Percentiles rank a stretch among this genome's conserved stretches.
Conservation (phyloP, 1,284 basidiomycete species). For the Irpex sp. region DNA sequence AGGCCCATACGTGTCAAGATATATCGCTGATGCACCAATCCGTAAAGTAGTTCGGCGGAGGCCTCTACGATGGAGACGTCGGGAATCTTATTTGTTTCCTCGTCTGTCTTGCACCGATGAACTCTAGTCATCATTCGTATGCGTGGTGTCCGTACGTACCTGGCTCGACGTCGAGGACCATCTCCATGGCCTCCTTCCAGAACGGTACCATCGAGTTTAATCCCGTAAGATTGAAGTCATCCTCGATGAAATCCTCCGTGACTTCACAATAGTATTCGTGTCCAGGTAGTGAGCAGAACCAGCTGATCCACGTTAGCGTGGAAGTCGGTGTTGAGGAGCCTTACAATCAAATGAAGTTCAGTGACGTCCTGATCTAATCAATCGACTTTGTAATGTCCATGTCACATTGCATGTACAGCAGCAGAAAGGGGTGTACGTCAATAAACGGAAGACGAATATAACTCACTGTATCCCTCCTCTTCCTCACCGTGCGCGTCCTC, state of each 20-base stretch:
- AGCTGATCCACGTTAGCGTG: slow-evolving; percentile 93
- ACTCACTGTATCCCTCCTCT: slow-evolving; percentile 32
- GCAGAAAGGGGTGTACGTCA: not conserved
- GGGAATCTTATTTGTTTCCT: slow-evolving; percentile 89
- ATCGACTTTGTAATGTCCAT: not conserved
- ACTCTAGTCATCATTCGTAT: not conserved
- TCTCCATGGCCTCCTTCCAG: slow-evolving; percentile 99
- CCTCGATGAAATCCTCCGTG: slow-evolving; percentile 98
- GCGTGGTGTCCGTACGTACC: slow-evolving; percentile 48
- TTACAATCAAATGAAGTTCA: slow-evolving; percentile 26
- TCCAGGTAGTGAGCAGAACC: slow-evolving; percentile 98
- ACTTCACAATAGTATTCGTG: slow-evolving; percentile 99
- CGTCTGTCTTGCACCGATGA: slow-evolving; percentile 47
- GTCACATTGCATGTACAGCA: not conserved
- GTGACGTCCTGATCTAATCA: not conserved
- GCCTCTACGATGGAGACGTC: slow-evolving; percentile 98
- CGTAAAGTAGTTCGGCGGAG: slow-evolving; percentile 96
- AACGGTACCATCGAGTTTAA: slow-evolving; percentile 95
- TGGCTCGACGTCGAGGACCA: slow-evolving; percentile 99
- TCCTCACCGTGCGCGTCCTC: slow-evolving; percentile 28
- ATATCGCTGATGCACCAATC: slow-evolving; percentile 95
- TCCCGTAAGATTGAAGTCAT: slow-evolving; percentile 99
- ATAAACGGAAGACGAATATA: slow-evolving; percentile 1
- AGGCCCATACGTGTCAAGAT: slow-evolving; percentile 94
- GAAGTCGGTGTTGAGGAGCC: slow-evolving; percentile 84